Evolutionary conservation across 1,284 basidiomycete species (phyloP), one percentile per base, ranked within the genome.

Genomic region (Tilletiaria anomala): DNA sequence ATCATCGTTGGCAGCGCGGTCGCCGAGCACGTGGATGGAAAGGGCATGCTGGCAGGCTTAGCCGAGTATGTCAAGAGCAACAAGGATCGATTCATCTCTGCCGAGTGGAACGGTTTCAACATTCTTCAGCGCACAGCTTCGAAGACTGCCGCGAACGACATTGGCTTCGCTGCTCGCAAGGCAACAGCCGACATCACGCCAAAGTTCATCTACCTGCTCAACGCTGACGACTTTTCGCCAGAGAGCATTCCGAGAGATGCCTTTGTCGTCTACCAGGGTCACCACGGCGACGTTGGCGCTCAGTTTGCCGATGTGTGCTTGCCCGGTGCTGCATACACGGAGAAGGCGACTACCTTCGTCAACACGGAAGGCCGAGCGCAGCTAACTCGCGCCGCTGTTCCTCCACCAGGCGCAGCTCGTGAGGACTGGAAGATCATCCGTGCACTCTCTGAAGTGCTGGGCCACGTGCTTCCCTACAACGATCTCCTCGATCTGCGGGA

Each of bases 391-490:
- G 80, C 84, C 8, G 91, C 91, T 17, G 88, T 99, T 1, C 78
- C 82, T n/a, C 83, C 88, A 26, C 91, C 93, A 14, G 93, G 89
- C 43, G 84, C 88, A 2, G 78, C 86, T 3, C 74, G 93, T 39
- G 93, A 97, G 70, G 93, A 97, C 69, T 99, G 93, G 93, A 96
- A 97, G 76, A 86, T 97, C 61, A 75, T 97, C 51, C 82, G 88
- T 48, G 93, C 91, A 0, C 72, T 97, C 2, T 88, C 85, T n/a
- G 93, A 97, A 68, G 74, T 89, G 29, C 60, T 87, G 31, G 83
- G 80, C 33, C 62, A 70, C 2, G 78, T 83, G 17, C 66, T 97
- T 47, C 87, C 88, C 0, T 97, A 99, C 67, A 86, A 94, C 61
- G 85, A 91, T 56, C 75, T 85, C 12, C 70, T 88, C n/a, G 74